Evolutionary conservation across 2,329 filamentous ascomycete genomes (phyloP), one percentile per base, ranked within the genome.

Genomic region (Bimuria novae-zelandiae): DNA sequence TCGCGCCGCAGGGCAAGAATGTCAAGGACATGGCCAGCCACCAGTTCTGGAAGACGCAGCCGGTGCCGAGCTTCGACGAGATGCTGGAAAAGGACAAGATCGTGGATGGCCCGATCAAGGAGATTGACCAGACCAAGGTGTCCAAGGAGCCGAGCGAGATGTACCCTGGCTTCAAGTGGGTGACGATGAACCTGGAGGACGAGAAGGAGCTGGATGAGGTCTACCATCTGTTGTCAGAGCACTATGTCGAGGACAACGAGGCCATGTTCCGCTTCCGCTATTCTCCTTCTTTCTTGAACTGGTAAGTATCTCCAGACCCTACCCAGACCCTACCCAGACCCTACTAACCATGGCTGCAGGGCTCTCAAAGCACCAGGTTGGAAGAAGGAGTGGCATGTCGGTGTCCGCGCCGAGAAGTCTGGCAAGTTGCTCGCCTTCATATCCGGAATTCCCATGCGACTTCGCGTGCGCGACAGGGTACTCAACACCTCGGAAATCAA

Each of bases 201-300:
- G 86, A 90, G 42, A 83, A 82, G 30, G 88, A 88, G 68, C 82
- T 97, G 58, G 86, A 91, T 67, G 94, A 99, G 77, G 87, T 99
- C 6, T 96, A 92, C 75, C 90, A 96, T 62, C 80, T 99, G 62
- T 81, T 99, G 53, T 90, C 90, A 61, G 89, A 91, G 50, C 94
- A 99, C 77, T 99, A 97, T 63, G 94, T 99, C 54, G 94, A 99
- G 77, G 94, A 99, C 72, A 89, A 92, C 65, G 92, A 96, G 72
- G 92, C 93, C 57, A 96, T 95, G 83, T 97, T 99, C 79, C 87
- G 94, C 49, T 97, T 99, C 82, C 93, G 94, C 74, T 99, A 99
- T 78, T 96, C 92, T 1, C 80, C 86, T 33, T 86, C 89, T 1
- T 95, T 97, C 69, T 80, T 99, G 42, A 88, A 91, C 73, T 99